Evolutionary conservation across 208 protist species (phyloP), one percentile per base, ranked within the genome.

Genomic region (Wallacemonas sp.): DNA sequence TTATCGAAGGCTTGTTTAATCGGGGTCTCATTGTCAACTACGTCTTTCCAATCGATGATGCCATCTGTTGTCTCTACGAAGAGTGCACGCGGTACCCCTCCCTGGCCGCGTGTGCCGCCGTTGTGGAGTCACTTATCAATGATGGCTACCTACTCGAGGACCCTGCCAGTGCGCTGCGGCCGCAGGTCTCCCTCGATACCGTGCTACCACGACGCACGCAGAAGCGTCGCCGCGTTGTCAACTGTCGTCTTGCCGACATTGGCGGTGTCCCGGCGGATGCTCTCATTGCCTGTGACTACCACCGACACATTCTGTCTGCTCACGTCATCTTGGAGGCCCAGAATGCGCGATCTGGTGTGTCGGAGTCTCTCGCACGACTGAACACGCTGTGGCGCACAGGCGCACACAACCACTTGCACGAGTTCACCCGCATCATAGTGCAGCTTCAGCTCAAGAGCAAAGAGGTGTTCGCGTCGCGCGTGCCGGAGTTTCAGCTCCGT

Each of bases 1-100:
- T 94, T 41, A 51, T 94, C 2, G 85, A 96, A 34, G 87, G 90
- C 9, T 70, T 96, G n/a, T 88, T 86, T 58, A 96, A 96, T 62
- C 84, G 88, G 30, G 90, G 90, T 2, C 79, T 94, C 47, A 77
- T 93, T 45, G 75, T 91, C 14, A 91, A 91, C 61, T 86, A 86
- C 65, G 55, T 58, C 11, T 90, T 96, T 47, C 47, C 60, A 1
- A 45, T 81, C 33, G 80, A 92, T 44, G 90, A 96, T 66, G 87
- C 79, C 21, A 73, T 96, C 38, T 84, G 80, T 44, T 82, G 82
- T 0, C 71, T 96, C 22, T 94, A 84, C 53, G 79, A 94, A 55
- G 90, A 96, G 65, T 88, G 72, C 51, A 72, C 71, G 28, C 75
- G 79, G 36, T 76, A 79, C 68, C 5, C 56, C 17, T 77, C 82